Evolutionary conservation across 1,284 basidiomycete genomes (phyloP).

Genomic region (Ustilago xerochloae): DNA sequence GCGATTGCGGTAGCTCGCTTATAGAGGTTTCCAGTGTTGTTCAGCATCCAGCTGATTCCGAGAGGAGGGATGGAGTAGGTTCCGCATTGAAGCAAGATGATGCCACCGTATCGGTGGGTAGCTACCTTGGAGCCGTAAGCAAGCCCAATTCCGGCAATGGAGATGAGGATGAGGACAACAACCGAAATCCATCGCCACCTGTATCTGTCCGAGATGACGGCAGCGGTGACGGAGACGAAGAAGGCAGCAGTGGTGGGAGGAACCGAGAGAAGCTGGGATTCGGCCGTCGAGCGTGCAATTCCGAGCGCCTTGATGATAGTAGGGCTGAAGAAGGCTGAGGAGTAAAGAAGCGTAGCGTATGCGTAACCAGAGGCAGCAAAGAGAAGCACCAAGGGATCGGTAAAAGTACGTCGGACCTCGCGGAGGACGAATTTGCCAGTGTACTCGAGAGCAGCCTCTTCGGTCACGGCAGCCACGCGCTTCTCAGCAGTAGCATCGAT

Average conservation of each 20-base stretch:
- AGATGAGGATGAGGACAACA: constrained; percentile 38
- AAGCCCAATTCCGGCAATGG: constrained; percentile 51
- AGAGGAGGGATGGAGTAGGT: constrained; percentile 48
- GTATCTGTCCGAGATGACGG: constrained; percentile 55
- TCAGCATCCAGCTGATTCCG: constrained; percentile 55
- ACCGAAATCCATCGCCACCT: constrained; percentile 47
- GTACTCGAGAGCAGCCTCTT: constrained; percentile 22
- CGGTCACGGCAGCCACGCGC: constrained; percentile 21
- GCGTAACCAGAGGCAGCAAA: constrained; percentile 52
- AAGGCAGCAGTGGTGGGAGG: constrained; percentile 60
- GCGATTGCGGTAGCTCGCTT: constrained; percentile 59
- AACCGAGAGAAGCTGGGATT: constrained; percentile 58
- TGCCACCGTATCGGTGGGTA: constrained; percentile 53
- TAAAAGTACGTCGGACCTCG: constrained; percentile 51
- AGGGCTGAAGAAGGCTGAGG: constrained; percentile 58
- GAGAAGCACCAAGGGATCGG: constrained; percentile 47
- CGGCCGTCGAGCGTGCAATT: constrained; percentile 40
- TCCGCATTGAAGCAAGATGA: constrained; percentile 54
- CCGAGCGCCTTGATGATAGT: constrained; percentile 57
- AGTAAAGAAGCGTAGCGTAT: constrained; percentile 53
- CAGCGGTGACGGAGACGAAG: constrained; percentile 49
- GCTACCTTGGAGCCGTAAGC: constrained; percentile 41
- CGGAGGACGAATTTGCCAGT: constrained; percentile 39
- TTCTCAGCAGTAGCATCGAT: constrained; percentile 15
- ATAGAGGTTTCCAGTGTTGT: constrained; percentile 50